Evolutionary conservation across 2,329 filamentous ascomycete genomes (phyloP).

Genomic region (Mariannaea sp.): DNA sequence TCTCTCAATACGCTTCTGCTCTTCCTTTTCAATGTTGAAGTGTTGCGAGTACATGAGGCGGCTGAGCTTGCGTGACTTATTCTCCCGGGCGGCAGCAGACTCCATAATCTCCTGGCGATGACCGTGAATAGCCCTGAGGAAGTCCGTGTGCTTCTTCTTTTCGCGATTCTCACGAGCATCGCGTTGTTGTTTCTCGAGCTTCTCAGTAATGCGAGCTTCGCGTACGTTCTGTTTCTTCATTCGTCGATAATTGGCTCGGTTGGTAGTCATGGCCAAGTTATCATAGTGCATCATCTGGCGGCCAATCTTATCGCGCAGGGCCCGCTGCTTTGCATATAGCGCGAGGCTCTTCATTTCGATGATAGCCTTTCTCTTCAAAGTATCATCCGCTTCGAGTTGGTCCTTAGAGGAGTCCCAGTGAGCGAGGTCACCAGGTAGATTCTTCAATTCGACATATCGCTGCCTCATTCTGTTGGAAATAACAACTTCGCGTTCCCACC

Average conservation of each 20-base stretch:
- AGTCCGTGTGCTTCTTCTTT: conserved; percentile 96
- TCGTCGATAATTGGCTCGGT: conserved; percentile 85
- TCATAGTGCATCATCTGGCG: conserved; percentile 94
- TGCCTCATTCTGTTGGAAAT: conserved; percentile 89
- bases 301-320: conserved; percentile 83
- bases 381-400: conserved; percentile 71
- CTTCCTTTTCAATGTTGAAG: conserved; percentile 97
- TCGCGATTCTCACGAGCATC: conserved; percentile 95
- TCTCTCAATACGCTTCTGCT: conserved; percentile 96
- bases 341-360: conserved; percentile 95
- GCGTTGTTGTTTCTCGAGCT: conserved; percentile 97
- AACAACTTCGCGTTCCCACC: conserved; percentile 84
- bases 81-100: conserved; percentile 67
- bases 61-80: conserved; percentile 83
- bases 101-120: conserved; percentile 80
- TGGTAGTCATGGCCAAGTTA: conserved; percentile 96
- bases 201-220: conserved; percentile 96
- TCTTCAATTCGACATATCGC: conserved; percentile 82
- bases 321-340: conserved; percentile 85
- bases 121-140: conserved; percentile 82
- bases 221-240: conserved; percentile 97
- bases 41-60: conserved; percentile 89
- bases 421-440: conserved; percentile 81
- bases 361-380: conserved; percentile 83
- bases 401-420: conserved; percentile 83